phyloP scores from a whole-genome alignment of 1,284 basidiomycete species.

The Coniophora puteana region DNA sequence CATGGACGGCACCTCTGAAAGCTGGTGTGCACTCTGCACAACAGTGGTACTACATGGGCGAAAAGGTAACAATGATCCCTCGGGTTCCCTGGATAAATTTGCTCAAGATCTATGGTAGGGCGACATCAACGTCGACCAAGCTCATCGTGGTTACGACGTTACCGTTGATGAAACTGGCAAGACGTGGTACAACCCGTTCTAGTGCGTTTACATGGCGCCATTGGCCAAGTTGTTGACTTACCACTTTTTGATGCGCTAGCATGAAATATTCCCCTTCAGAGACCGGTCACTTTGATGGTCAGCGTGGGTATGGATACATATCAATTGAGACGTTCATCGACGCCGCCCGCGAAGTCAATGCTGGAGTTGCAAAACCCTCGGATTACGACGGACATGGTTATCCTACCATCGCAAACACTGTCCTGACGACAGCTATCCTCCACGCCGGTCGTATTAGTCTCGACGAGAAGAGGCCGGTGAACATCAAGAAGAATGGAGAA shows the following conservation, averaged over 20 bases:
- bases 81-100: slow-evolving; percentile 1
- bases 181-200: slow-evolving; percentile 86
- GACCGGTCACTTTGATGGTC: slow-evolving; percentile 89
- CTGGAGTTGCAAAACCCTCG: slow-evolving; percentile 55
- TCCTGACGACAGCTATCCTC: slow-evolving; percentile 89
- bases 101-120: slow-evolving; percentile 44
- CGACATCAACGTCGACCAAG: slow-evolving; percentile 90
- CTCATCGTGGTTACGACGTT: slow-evolving; percentile 88
- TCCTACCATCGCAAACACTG: slow-evolving; percentile 86
- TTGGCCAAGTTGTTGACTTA: not conserved
- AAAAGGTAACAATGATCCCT: slow-evolving; percentile 51
- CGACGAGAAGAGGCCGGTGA: slow-evolving; percentile 82
- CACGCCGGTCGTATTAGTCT: slow-evolving; percentile 87
- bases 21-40: slow-evolving; percentile 83
- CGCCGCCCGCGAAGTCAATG: slow-evolving; percentile 75
- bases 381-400: slow-evolving; percentile 80
- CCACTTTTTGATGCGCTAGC: slow-evolving; percentile 32
- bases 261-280: slow-evolving; percentile 94
- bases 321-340: slow-evolving; percentile 93
- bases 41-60: slow-evolving; percentile 93
- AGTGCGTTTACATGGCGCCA: slow-evolving; percentile 46
- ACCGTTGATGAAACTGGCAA: slow-evolving; percentile 83
- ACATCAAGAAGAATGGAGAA: slow-evolving; percentile 63
- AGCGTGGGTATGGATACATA: slow-evolving; percentile 87
- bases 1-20: slow-evolving; percentile 81